Evolutionary conservation across 192 early-diverging fungal genomes (phyloP).

Genomic region (Chytriomyces sp.): DNA sequence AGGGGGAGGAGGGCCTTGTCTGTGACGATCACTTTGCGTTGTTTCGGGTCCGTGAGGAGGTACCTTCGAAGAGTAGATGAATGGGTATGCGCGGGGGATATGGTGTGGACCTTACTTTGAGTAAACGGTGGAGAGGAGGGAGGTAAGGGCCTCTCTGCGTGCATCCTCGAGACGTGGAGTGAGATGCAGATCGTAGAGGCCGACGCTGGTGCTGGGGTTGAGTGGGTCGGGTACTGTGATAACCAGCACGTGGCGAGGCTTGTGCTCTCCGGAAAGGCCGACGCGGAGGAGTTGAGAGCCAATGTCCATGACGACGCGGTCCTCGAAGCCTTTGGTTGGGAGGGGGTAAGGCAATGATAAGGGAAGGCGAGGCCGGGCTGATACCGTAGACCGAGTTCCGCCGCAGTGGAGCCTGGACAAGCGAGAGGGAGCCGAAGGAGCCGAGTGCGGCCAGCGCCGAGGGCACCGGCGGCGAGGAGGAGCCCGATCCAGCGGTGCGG

Average conservation of each 20-base stretch:
- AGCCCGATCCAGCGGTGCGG: background rate
- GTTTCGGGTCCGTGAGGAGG: conserved; percentile 80
- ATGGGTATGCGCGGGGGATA: background rate
- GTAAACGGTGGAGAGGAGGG: conserved; percentile 8
- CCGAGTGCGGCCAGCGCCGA: background rate
- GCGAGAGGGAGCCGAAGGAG: background rate
- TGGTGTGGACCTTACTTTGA: conserved; percentile 1
- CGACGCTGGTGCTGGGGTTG: background rate
- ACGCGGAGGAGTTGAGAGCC: conserved; percentile 80
- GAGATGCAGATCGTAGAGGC: conserved; percentile 18
- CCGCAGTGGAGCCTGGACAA: conserved; percentile 6
- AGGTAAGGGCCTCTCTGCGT: conserved; percentile 12
- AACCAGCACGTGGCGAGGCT: conserved; percentile 70
- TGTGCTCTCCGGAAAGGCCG: conserved; percentile 82
- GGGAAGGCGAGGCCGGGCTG: background rate
- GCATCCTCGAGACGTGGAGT: background rate
- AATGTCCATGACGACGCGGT: conserved; percentile 85
- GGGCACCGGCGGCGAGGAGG: background rate
- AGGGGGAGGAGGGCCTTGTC: conserved; percentile 75
- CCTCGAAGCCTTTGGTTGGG: conserved; percentile 52
- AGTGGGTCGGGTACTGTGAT: conserved; percentile 33
- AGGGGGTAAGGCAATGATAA: background rate
- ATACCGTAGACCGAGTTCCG: conserved; percentile 25
- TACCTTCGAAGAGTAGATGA: conserved; percentile 39
- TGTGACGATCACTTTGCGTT: conserved; percentile 78